These are phyloP conservation scores for Daphne laureola DNA, from an alignment of 441 rosid species.

Conservation along the genomic window DNA sequence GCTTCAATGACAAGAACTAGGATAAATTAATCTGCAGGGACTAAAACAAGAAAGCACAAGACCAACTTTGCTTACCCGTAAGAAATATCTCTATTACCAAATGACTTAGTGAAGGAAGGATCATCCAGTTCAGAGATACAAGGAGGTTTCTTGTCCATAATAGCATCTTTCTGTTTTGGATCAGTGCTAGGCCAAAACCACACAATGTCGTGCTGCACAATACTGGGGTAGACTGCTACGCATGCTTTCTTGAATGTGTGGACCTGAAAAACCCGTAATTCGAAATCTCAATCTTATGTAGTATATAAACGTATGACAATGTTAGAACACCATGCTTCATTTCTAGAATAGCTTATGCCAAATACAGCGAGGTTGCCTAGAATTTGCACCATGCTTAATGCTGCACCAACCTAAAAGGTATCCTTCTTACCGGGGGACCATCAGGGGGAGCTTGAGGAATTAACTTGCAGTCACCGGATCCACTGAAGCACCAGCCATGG, in stretches of 20 bases:
- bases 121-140: constrained; percentile 66
- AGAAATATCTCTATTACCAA: constrained; percentile 68
- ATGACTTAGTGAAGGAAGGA: constrained; percentile 52
- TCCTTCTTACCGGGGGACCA: constrained; percentile 61
- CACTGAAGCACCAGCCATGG: constrained; percentile 88
- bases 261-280: constrained; percentile 34
- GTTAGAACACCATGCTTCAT: background rate
- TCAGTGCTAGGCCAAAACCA: constrained; percentile 94
- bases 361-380: constrained; percentile 2
- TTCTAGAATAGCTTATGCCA: constrained; percentile 4
- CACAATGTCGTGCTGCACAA: constrained; percentile 62
- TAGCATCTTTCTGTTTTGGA: constrained; percentile 57
- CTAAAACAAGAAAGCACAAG: constrained; percentile 1
- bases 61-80: constrained; percentile 45
- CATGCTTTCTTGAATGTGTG: constrained; percentile 74
- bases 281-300: too few relatives aligned
- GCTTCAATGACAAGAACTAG: background rate
- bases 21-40: constrained; percentile 4
- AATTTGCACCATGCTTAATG: background rate
- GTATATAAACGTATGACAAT: background rate
- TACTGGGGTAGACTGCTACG: constrained; percentile 63
- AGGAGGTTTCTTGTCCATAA: constrained; percentile 59
- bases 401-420: background rate
- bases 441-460: constrained; percentile 84
- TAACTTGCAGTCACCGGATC: constrained; percentile 69